Evolutionary conservation across 768 basidiomycete species (phyloP), one percentile per base, ranked within the genome.

Genomic region (Leccinum arenicola): DNA sequence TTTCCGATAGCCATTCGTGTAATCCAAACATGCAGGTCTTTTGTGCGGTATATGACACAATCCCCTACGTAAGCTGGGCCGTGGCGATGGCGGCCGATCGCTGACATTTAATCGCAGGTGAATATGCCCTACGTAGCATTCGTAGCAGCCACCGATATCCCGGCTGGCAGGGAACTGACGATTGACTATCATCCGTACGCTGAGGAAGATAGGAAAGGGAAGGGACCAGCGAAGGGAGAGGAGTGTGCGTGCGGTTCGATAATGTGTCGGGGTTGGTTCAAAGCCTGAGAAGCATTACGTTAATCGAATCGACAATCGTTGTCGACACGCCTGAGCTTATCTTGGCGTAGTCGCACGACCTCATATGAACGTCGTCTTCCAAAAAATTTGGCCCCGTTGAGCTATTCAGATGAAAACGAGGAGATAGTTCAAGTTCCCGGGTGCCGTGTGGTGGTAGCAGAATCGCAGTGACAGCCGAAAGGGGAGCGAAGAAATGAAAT

Each of bases 91-190:
- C 6, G 6, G n/a, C 10, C 15, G 5, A 36, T 35, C 15, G 14
- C 56, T 54, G 23, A 70, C 43, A 2, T 21, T 52, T 36, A 19
- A 25, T 47, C 25, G 15, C 55, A 87, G 86, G 75, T 77, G 63
- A 82, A 85, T 17, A 80, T 79, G 67, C 86, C 85, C 0, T 88
- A 85, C 62, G 76, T 88, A 36, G 84, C 80, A 2, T 87, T 87
- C 55, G 83, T 80, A 0, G 82, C 86, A 0, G 73, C 68, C 1
- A 57, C 70, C 40, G 66, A 81, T 60, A 84, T 90, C 54, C 72
- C 74, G 0, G 77, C 81, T 0, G 68, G 74, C 25, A 80, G 77
- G 1, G 88, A 89, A 60, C 78, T 89, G 4, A 84, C 83, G 0
- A 78, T 89, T 21, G 85, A 89, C 68, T 90, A 89, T 62, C 75